A percentile compares a stretch with the other conserved stretches of the same genome.
phyloP scores from a whole-genome alignment of 75 land plant species.

The Cupressus sempervirens region DNA sequence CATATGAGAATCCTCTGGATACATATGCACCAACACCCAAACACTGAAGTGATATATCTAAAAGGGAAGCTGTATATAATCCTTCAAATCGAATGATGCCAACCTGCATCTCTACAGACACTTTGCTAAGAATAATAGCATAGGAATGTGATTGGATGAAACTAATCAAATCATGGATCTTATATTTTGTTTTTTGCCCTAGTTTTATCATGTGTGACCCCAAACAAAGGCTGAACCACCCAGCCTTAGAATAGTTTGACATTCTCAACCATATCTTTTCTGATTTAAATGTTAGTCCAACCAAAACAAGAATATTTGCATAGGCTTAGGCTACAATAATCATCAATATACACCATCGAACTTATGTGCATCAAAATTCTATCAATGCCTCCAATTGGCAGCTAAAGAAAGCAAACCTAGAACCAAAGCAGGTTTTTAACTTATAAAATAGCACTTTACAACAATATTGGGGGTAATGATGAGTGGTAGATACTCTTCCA shows the following conservation, averaged over 20 bases:
- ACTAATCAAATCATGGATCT: neutral
- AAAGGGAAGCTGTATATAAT: neutral
- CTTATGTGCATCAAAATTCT: neutral
- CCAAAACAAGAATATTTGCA: neutral
- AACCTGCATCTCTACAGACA: neutral
- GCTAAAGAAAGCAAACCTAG: neutral
- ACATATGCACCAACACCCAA: neutral
- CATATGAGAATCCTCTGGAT: neutral
- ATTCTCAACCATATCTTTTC: neutral
- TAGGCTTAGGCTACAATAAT: neutral
- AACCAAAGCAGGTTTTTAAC: neutral
- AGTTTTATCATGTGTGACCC: neutral
- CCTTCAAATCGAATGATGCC: neutral
- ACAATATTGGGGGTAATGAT: neutral
- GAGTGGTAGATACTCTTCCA: neutral
- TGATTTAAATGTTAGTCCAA: neutral
- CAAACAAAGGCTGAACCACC: neutral
- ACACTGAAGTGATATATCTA: no score
- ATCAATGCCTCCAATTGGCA: neutral
- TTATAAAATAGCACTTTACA: neutral
- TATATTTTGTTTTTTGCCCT: neutral
- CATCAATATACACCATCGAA: neutral
- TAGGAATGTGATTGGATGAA: neutral
- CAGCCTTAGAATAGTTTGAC: neutral
- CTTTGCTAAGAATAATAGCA: neutral